Evolutionary conservation across 352 stramenopile genomes (phyloP).

Genomic region (Globisporangium canariense): DNA sequence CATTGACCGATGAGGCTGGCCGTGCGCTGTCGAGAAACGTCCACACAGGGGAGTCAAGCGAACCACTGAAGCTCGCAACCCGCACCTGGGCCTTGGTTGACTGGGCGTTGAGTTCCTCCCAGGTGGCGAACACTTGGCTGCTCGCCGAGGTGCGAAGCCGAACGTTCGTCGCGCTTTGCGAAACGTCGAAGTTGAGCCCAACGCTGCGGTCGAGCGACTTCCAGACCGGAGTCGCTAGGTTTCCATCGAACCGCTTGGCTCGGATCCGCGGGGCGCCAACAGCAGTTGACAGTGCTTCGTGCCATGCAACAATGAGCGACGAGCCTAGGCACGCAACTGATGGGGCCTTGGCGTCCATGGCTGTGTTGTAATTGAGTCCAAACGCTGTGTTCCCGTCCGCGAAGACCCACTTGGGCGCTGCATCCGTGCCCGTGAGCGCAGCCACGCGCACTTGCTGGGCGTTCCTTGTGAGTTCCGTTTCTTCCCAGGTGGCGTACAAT

Average conservation of each 20-base stretch:
- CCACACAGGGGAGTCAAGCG: slow-evolving; percentile 20
- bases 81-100: slow-evolving; percentile 37
- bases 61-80: slow-evolving; percentile 26
- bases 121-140: slow-evolving; percentile 35
- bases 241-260: slow-evolving; percentile 42
- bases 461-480: slow-evolving; percentile 26
- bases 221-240: slow-evolving; percentile 35
- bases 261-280: slow-evolving; percentile 21
- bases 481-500: slow-evolving; percentile 57
- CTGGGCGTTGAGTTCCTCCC: slow-evolving; percentile 40
- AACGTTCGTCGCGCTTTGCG: slow-evolving; percentile 40
- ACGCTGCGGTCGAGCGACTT: slow-evolving; percentile 25
- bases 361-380: slow-evolving; percentile 39
- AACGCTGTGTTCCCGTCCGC: slow-evolving; percentile 43
- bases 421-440: slow-evolving; percentile 36
- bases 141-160: slow-evolving; percentile 19
- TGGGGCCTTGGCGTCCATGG: slow-evolving; percentile 24
- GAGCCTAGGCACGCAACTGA: slow-evolving; percentile 39
- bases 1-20: slow-evolving; percentile 38
- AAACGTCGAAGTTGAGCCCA: slow-evolving; percentile 45
- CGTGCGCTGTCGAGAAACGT: slow-evolving; percentile 38
- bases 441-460: slow-evolving; percentile 51
- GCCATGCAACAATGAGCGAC: slow-evolving; percentile 49
- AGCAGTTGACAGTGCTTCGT: slow-evolving; percentile 24
- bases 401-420: slow-evolving; percentile 38